Percentiles rank a stretch among this genome's conserved stretches.
Evolutionary conservation across 2,329 filamentous ascomycete species (phyloP).

Genomic region (Metarhizium album): DNA sequence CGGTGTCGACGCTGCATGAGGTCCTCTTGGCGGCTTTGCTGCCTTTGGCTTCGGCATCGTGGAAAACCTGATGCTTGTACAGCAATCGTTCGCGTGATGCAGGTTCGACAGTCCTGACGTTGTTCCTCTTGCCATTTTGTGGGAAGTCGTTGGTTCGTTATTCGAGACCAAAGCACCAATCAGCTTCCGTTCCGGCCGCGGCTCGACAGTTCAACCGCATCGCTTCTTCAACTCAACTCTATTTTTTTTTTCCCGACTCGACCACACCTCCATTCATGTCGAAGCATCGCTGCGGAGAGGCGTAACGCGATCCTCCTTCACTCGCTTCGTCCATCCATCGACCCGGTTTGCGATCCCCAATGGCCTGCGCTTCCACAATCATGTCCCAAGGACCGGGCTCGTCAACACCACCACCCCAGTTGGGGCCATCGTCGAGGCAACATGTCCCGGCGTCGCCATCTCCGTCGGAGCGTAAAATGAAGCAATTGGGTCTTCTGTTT

Average conservation of each 20-base stretch:
- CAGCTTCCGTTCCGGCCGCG: neutral
- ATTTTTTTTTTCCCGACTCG: neutral
- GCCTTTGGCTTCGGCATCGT: constrained; percentile 25
- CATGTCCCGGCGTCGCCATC: constrained; percentile 25
- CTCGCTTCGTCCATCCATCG: neutral
- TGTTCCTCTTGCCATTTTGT: neutral
- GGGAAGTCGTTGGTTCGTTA: neutral
- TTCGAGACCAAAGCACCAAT: neutral
- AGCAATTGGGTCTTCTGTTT: constrained; percentile 60
- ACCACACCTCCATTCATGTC: neutral
- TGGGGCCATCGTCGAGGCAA: constrained; percentile 6
- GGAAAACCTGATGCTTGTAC: neutral
- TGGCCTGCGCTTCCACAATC: neutral
- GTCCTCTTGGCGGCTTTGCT: constrained; percentile 15
- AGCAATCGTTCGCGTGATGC: neutral
- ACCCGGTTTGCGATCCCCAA: neutral
- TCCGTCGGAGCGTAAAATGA: constrained; percentile 33
- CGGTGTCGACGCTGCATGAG: constrained; percentile 6
- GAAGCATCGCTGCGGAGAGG: neutral
- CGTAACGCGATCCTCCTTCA: neutral
- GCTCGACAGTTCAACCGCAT: neutral
- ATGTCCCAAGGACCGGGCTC: constrained; percentile 5
- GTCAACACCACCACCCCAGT: no score
- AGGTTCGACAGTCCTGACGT: neutral
- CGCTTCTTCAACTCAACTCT: neutral